Conservation (phyloP, 371 early-diverging fungal genomes). For the Haplosporangium sp. region DNA sequence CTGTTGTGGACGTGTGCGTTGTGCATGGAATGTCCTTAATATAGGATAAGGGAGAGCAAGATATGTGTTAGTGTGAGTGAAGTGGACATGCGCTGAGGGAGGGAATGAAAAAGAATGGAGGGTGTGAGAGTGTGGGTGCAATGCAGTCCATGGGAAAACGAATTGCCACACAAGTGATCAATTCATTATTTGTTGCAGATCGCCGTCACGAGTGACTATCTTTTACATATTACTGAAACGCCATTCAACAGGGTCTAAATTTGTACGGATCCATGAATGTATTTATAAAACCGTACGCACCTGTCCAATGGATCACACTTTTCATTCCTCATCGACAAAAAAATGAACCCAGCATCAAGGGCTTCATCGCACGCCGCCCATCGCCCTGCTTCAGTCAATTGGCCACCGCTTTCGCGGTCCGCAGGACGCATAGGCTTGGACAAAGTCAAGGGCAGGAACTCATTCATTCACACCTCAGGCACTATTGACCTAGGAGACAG, state of each 20-base stretch:
- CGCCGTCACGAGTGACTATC: too few relatives aligned
- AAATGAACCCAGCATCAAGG: not conserved
- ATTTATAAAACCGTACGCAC: too few relatives aligned
- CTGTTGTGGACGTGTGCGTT: too few relatives aligned
- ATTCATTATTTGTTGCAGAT: too few relatives aligned
- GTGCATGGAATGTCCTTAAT: too few relatives aligned
- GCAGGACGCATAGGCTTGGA: conserved; percentile 6
- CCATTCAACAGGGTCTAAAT: too few relatives aligned
- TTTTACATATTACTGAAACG: too few relatives aligned
- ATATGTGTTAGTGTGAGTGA: not conserved
- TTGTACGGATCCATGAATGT: too few relatives aligned
- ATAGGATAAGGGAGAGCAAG: not conserved
- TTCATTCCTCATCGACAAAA: not conserved
- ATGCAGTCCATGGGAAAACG: too few relatives aligned
- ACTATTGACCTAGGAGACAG: conserved; percentile 13
- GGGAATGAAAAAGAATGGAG: not conserved
- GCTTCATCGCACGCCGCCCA: not conserved
- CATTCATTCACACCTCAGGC: conserved; percentile 10
- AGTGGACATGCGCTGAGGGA: not conserved
- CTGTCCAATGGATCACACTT: too few relatives aligned
- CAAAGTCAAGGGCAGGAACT: conserved; percentile 5
- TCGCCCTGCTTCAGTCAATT: conserved; percentile 25
- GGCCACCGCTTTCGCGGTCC: conserved; percentile 22
- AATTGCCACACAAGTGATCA: too few relatives aligned
- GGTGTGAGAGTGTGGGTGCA: not conserved